These are phyloP conservation scores for Fusarium paranaense DNA, from an alignment of 2,329 filamentous ascomycete species.

Conservation along the genomic window DNA sequence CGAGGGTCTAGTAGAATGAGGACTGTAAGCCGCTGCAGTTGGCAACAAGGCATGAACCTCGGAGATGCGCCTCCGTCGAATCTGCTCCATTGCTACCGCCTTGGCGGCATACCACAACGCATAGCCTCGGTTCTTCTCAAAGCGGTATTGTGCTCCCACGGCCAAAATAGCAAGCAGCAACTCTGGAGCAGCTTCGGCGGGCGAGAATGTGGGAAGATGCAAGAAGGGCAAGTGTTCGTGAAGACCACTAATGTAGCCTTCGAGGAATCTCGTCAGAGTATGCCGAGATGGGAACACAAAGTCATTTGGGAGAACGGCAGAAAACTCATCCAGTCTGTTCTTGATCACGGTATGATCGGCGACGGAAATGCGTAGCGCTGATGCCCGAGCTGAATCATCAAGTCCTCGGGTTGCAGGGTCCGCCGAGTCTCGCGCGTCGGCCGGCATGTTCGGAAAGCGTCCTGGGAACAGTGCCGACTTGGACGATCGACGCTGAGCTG, in stretches of 20 bases:
- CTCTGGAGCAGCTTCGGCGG: constrained; percentile 74
- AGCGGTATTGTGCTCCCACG: constrained; percentile 75
- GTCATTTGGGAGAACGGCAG: constrained; percentile 67
- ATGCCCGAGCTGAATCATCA: constrained; percentile 48
- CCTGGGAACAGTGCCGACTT: constrained; percentile 66
- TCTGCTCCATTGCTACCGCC: constrained; percentile 68
- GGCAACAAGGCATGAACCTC: constrained; percentile 68
- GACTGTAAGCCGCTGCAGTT: constrained; percentile 68
- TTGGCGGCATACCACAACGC: constrained; percentile 72
- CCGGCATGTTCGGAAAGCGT: constrained; percentile 65
- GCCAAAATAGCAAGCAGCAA: constrained; percentile 75
- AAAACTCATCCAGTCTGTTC: constrained; percentile 71
- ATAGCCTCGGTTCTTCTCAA: constrained; percentile 69
- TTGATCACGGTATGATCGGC: constrained; percentile 67
- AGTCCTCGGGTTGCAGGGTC: constrained; percentile 41
- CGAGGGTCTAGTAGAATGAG: constrained; percentile 69
- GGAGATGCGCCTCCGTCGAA: constrained; percentile 66
- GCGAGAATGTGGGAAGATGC: constrained; percentile 74
- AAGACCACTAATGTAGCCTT: constrained; percentile 77
- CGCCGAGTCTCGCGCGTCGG: constrained; percentile 60
- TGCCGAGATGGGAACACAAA: constrained; percentile 78
- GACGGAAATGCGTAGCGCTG: constrained; percentile 63
- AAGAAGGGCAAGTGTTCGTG: constrained; percentile 69
- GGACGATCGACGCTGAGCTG: constrained; percentile 55
- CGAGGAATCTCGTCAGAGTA: constrained; percentile 75